These are phyloP conservation scores for Pythium insidiosum DNA, from an alignment of 352 stramenopile species.

Conservation along the genomic window DNA sequence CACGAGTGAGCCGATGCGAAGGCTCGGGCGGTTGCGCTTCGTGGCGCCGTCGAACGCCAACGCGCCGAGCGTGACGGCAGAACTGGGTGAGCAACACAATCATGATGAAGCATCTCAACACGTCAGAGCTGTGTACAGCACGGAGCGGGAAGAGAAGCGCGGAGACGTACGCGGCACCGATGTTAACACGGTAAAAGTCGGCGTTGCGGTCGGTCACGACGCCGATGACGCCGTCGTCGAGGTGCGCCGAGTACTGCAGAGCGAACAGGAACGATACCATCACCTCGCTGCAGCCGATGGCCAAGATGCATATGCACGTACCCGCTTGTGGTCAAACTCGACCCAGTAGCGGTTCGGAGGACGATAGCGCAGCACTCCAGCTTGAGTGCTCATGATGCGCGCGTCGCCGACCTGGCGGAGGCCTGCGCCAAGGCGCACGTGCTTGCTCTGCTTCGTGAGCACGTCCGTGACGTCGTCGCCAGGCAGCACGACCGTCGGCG, in stretches of 20 bases:
- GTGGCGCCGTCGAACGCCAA: slow-evolving; percentile 97
- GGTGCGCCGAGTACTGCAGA: slow-evolving; percentile 68
- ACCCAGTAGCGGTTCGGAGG: slow-evolving; percentile 87
- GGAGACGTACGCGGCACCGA: slow-evolving; percentile 88
- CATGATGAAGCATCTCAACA: not conserved
- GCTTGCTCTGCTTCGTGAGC: slow-evolving; percentile 63
- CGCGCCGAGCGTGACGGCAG: slow-evolving; percentile 51
- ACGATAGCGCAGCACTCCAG: slow-evolving; percentile 78
- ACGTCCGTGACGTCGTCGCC: slow-evolving; percentile 73
- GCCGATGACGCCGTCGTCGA: slow-evolving; percentile 91
- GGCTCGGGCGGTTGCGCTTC: slow-evolving; percentile 94
- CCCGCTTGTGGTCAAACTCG: slow-evolving; percentile 82
- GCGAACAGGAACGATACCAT: no score
- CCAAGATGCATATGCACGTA: slow-evolving; percentile 21
- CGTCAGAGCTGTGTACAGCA: no score
- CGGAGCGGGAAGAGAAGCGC: no score
- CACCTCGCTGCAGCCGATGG: no score
- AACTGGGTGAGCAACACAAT: slow-evolving; percentile 24
- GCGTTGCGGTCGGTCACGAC: slow-evolving; percentile 92
- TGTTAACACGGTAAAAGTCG: slow-evolving; percentile 94
- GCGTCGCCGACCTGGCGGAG: slow-evolving; percentile 47
- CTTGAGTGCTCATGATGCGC: slow-evolving; percentile 70
- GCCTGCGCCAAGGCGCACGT: slow-evolving; percentile 57
- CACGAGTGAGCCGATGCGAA: slow-evolving; percentile 90
- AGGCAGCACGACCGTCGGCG: slow-evolving; percentile 53